Conservation (phyloP, 108 stramenopile genomes). For the Conticribra weissflogii region DNA sequence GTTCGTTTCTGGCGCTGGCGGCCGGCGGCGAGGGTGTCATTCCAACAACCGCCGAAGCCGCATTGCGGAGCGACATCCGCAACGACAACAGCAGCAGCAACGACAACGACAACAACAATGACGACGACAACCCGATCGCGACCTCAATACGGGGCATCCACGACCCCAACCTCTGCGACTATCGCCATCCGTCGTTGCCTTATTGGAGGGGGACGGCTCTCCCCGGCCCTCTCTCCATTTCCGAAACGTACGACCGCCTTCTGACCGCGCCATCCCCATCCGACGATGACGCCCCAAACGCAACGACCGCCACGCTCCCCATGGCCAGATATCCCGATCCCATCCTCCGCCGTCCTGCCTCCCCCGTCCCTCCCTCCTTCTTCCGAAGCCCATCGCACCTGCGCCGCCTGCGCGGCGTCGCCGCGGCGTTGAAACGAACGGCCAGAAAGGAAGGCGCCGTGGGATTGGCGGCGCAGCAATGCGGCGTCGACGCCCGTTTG, state of each 20-base stretch:
- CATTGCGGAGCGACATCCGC: too few species aligned
- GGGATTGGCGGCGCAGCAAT: conserved; percentile 87
- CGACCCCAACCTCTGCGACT: conserved; percentile 21
- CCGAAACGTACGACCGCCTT: conserved; percentile 22
- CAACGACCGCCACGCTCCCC: conserved; percentile 17
- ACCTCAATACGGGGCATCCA: conserved; percentile 19
- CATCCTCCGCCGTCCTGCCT: conserved; percentile 61
- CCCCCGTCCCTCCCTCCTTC: conserved; percentile 29
- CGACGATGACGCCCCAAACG: not conserved
- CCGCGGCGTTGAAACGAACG: conserved; percentile 55
- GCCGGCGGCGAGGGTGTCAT: too few species aligned
- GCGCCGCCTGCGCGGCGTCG: conserved; percentile 29
- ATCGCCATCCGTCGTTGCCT: conserved; percentile 15
- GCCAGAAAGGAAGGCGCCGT: conserved; percentile 67
- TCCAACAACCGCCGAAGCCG: too few species aligned
- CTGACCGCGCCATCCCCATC: too few species aligned
- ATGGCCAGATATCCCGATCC: conserved; percentile 89
- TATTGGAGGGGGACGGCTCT: conserved; percentile 38
- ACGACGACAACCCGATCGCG: too few species aligned
- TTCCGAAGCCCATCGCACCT: conserved; percentile 11
- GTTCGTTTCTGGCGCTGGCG: too few species aligned
- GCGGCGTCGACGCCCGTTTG: conserved; percentile 78
- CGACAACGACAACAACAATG: too few species aligned
- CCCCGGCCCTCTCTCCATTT: conserved; percentile 24
- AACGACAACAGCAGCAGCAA: too few species aligned